Evolutionary conservation across 441 rosid species (phyloP).

Genomic region (Geranium incanum): DNA sequence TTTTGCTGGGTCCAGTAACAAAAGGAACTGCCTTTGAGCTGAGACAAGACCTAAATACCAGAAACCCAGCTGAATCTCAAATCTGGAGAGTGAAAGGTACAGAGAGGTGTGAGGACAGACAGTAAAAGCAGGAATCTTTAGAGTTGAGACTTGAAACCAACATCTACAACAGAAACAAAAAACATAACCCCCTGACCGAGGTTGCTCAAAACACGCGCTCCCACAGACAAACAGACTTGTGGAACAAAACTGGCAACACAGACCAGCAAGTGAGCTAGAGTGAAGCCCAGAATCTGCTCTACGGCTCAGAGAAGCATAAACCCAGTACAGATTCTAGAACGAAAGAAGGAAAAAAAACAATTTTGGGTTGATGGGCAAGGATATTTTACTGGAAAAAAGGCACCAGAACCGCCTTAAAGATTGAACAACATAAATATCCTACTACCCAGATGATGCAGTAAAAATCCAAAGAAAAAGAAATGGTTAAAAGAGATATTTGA

Average conservation of each 20-base stretch:
- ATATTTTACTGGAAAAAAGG: not conserved
- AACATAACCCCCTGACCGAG: not conserved
- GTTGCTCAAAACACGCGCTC: not conserved
- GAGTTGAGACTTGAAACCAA: not conserved
- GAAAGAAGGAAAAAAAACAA: not conserved
- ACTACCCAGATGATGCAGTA: not conserved
- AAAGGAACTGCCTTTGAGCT: not conserved
- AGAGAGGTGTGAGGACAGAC: not conserved
- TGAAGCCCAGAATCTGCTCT: not conserved
- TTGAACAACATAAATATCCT: too few relatives aligned
- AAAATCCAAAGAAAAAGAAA: not conserved
- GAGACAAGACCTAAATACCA: not conserved
- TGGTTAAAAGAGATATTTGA: not conserved
- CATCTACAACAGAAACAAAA: conserved; percentile 1
- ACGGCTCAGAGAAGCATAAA: not conserved
- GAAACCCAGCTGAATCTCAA: not conserved
- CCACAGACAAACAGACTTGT: not conserved
- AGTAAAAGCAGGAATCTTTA: not conserved
- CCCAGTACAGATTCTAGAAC: not conserved
- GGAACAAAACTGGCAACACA: not conserved
- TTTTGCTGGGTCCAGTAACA: not conserved
- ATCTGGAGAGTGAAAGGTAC: not conserved
- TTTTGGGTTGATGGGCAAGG: conserved; percentile 5
- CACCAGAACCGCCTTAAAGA: not conserved
- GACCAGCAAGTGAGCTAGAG: not conserved